Conservation (phyloP, 257 asterid species). For the Nicotiana tabacum region DNA sequence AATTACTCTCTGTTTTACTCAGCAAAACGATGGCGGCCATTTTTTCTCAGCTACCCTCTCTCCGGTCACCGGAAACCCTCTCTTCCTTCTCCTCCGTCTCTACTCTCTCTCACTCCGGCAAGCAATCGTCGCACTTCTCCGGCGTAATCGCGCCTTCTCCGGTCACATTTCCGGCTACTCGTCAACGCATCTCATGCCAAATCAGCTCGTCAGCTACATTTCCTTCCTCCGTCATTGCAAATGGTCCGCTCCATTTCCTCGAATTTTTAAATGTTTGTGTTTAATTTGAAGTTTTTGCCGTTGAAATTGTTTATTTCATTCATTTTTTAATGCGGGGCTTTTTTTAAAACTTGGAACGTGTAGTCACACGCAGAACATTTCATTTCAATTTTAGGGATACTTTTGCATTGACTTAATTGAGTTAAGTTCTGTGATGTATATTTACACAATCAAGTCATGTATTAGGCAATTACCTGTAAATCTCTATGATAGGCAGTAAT, state of each 20-base stretch:
- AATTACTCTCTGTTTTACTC: background rate
- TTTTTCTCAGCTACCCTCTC: constrained; percentile 42
- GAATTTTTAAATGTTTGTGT: background rate
- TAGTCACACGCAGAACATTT: background rate
- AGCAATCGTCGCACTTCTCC: constrained; percentile 23
- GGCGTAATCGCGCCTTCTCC: constrained; percentile 29
- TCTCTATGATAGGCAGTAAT: too few species aligned
- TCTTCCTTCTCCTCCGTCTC: constrained; percentile 44
- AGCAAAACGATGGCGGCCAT: constrained; percentile 31
- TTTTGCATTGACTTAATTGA: background rate
- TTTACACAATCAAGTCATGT: too few species aligned
- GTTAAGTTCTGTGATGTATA: too few species aligned
- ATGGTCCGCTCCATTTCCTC: constrained; percentile 34
- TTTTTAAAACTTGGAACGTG: background rate
- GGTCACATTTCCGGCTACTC: constrained; percentile 21
- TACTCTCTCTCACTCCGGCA: constrained; percentile 27
- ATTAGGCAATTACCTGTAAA: too few species aligned
- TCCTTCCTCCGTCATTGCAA: constrained; percentile 39
- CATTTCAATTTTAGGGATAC: background rate
- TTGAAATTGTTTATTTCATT: background rate
- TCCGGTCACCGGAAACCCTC: constrained; percentile 35
- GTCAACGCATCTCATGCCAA: constrained; percentile 66
- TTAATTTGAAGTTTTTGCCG: constrained; percentile 3
- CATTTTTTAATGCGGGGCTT: background rate
- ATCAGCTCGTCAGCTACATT: constrained; percentile 35